These are phyloP conservation scores for Termitomyces bulborhizus DNA, from an alignment of 768 basidiomycete genomes.

Conservation along the genomic window DNA sequence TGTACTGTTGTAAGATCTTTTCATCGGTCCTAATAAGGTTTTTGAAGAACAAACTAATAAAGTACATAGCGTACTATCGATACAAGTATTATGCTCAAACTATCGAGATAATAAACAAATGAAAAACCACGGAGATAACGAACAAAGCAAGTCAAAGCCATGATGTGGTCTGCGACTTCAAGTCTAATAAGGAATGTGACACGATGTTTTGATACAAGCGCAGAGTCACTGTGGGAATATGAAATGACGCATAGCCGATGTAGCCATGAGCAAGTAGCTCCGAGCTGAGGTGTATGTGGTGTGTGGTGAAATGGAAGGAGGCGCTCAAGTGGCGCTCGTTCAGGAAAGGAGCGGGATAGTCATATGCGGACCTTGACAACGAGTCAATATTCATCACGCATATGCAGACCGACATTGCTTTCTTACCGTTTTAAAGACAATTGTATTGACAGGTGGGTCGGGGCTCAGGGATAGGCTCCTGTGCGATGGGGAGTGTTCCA, in stretches of 20 bases:
- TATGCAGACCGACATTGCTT: neutral
- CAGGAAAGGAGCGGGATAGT: neutral
- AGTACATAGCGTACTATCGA: neutral
- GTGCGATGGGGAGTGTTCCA: conserved; percentile 2
- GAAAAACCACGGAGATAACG: too few relatives aligned
- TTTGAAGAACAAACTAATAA: neutral
- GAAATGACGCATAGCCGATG: neutral
- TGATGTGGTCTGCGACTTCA: neutral
- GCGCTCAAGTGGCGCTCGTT: neutral
- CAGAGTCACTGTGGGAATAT: neutral
- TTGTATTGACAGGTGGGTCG: conserved; percentile 10
- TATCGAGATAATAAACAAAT: neutral
- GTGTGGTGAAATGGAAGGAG: neutral
- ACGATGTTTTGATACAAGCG: neutral
- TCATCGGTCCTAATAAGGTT: neutral
- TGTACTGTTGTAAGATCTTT: neutral
- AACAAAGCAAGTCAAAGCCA: too few relatives aligned
- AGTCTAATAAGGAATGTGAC: neutral
- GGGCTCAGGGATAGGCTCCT: conserved; percentile 9
- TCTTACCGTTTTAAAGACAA: conserved; percentile 11
- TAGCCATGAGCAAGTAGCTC: neutral
- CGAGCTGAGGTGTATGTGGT: neutral
- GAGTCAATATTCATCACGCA: neutral
- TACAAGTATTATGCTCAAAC: neutral
- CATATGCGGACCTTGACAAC: neutral